These are phyloP conservation scores for Aspergillus novofumigatus DNA, from an alignment of 2,329 filamentous ascomycete species.

Conservation along the genomic window DNA sequence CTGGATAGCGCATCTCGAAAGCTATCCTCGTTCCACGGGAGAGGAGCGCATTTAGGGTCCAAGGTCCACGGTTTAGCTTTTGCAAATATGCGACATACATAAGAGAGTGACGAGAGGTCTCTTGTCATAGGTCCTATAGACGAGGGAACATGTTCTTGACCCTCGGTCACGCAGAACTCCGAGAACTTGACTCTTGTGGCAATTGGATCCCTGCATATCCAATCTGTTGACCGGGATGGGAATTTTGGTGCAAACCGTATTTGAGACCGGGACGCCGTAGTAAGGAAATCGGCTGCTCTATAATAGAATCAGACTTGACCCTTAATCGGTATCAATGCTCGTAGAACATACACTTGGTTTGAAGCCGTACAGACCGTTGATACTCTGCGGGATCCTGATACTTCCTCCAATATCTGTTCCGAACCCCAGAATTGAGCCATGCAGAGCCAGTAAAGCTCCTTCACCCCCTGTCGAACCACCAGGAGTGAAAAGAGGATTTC, in stretches of 20 bases:
- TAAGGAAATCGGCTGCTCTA: conserved; percentile 58
- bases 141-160: conserved; percentile 62
- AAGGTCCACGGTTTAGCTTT: conserved; percentile 49
- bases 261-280: conserved; percentile 54
- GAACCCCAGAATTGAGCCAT: conserved; percentile 45
- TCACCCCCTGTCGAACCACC: conserved; percentile 49
- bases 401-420: conserved; percentile 53
- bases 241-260: too few species aligned
- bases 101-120: conserved; percentile 47
- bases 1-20: conserved; percentile 41
- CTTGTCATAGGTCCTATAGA: conserved; percentile 58
- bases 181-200: too few species aligned
- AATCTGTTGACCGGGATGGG: background rate
- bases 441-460: conserved; percentile 36
- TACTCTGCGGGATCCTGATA: conserved; percentile 46
- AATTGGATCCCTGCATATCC: background rate
- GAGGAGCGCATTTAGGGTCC: conserved; percentile 52
- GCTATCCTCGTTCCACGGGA: conserved; percentile 50
- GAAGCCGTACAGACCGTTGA: conserved; percentile 48
- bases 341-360: conserved; percentile 38
- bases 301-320: background rate
- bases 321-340: conserved; percentile 31
- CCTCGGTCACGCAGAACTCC: conserved; percentile 43
- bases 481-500: conserved; percentile 41
- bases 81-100: conserved; percentile 48